Conservation (phyloP, 2,329 filamentous ascomycete genomes). For the Juglanconis oblonga region DNA sequence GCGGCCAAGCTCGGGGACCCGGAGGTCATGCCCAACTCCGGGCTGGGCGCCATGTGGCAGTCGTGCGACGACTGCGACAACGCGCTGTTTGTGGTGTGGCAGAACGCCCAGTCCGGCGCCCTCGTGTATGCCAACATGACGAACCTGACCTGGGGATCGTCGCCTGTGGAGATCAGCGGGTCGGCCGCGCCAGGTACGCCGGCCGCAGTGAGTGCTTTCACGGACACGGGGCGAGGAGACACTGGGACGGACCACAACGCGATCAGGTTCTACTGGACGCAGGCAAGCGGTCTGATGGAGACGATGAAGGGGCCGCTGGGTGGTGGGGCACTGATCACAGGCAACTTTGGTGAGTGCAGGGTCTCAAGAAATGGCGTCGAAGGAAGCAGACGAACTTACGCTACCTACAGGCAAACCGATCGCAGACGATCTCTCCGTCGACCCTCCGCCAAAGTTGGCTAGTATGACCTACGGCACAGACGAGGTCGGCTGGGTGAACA, state of each 20-base stretch:
- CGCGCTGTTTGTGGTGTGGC: constrained; percentile 17
- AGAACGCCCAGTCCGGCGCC: constrained; percentile 4
- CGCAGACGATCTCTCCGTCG: constrained; percentile 2
- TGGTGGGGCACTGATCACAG: background rate
- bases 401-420: constrained; percentile 7
- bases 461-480: constrained; percentile 14
- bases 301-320: constrained; percentile 10
- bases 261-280: constrained; percentile 7
- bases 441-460: constrained; percentile 16
- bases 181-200: constrained; percentile 12
- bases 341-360: constrained; percentile 12
- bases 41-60: constrained; percentile 18
- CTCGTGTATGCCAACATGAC: constrained; percentile 18
- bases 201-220: constrained; percentile 14
- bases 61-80: constrained; percentile 17
- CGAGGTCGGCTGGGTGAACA: constrained; percentile 19
- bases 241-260: constrained; percentile 12
- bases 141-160: constrained; percentile 1
- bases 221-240: constrained; percentile 5
- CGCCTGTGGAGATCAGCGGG: background rate
- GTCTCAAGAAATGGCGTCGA: background rate
- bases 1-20: constrained; percentile 4
- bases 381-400: background rate
- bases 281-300: constrained; percentile 12
- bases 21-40: background rate